These are phyloP conservation scores for Arthrobotrys sinensis DNA, from an alignment of 2,329 filamentous ascomycete species.

Conservation along the genomic window DNA sequence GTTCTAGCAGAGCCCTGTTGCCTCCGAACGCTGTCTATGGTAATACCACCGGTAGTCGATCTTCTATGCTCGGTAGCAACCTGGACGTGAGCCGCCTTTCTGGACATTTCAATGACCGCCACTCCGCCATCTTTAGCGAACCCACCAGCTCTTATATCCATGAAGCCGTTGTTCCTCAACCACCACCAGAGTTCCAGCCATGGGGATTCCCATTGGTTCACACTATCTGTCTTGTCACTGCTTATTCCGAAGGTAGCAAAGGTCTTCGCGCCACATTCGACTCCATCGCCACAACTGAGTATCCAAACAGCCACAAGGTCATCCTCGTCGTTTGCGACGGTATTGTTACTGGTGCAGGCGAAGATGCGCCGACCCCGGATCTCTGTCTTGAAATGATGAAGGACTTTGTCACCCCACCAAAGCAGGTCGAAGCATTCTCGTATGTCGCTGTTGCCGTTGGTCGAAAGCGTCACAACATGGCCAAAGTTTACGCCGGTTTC, in stretches of 20 bases:
- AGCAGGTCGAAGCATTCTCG: conserved; percentile 90
- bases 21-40: conserved; percentile 81
- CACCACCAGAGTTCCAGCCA: conserved; percentile 95
- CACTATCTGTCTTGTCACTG: conserved; percentile 92
- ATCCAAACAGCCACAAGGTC: conserved; percentile 98
- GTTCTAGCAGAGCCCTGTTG: conserved; percentile 80
- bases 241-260: conserved; percentile 95
- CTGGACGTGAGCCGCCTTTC: conserved; percentile 68
- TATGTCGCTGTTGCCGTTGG: conserved; percentile 97
- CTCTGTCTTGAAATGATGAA: conserved; percentile 94
- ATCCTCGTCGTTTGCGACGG: conserved; percentile 97
- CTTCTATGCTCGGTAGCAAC: conserved; percentile 70
- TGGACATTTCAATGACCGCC: conserved; percentile 57
- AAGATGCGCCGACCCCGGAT: conserved; percentile 86
- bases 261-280: conserved; percentile 94
- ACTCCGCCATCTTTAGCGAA: conserved; percentile 59
- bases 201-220: conserved; percentile 96
- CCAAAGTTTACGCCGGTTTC: conserved; percentile 97
- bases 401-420: conserved; percentile 82
- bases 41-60: conserved; percentile 72
- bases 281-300: conserved; percentile 97
- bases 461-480: conserved; percentile 99
- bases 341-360: conserved; percentile 95
- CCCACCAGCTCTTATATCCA: conserved; percentile 76
- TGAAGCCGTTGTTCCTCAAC: conserved; percentile 94